phyloP scores from a whole-genome alignment of 2,329 filamentous ascomycete species.

The Ascochyta fabae region DNA sequence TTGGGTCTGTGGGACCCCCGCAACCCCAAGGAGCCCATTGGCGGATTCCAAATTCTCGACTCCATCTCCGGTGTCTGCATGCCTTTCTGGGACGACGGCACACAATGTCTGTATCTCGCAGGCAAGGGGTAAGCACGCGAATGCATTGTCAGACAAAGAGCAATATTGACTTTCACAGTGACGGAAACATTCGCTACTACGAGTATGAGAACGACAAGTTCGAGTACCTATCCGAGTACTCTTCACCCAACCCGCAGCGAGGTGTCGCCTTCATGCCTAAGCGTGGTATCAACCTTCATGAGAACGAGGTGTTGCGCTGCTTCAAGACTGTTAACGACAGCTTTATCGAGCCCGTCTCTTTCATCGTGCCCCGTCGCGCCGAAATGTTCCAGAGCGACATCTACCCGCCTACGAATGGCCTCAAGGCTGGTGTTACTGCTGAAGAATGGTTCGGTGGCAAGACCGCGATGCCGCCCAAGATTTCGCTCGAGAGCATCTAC shows the following conservation, averaged over 20 bases:
- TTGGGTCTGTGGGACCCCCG: slow-evolving; percentile 95
- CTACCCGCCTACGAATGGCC: slow-evolving; percentile 82
- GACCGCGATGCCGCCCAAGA: slow-evolving; percentile 83
- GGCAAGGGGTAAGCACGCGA: slow-evolving; percentile 80
- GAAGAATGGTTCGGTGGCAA: slow-evolving; percentile 88
- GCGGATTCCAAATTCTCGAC: slow-evolving; percentile 88
- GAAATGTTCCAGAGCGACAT: slow-evolving; percentile 98
- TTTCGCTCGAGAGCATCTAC: slow-evolving; percentile 91
- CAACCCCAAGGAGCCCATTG: slow-evolving; percentile 78
- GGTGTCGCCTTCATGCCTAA: slow-evolving; percentile 94
- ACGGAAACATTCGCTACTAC: slow-evolving; percentile 98
- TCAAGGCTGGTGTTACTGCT: slow-evolving; percentile 79
- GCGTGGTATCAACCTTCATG: slow-evolving; percentile 92
- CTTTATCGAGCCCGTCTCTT: slow-evolving; percentile 96
- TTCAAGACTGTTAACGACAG: slow-evolving; percentile 97
- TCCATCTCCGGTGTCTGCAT: slow-evolving; percentile 98
- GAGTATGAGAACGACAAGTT: slow-evolving; percentile 99
- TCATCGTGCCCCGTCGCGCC: slow-evolving; percentile 91
- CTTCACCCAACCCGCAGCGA: slow-evolving; percentile 93
- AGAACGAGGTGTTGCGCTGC: slow-evolving; percentile 88
- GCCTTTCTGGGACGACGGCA: slow-evolving; percentile 99
- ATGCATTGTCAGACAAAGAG: not conserved
- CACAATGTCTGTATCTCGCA: slow-evolving; percentile 92
- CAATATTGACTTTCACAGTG: slow-evolving; percentile 59
- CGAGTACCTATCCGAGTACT: slow-evolving; percentile 95